phyloP scores from a whole-genome alignment of 805 yeast species.

The Ogataea parapolymorpha region DNA sequence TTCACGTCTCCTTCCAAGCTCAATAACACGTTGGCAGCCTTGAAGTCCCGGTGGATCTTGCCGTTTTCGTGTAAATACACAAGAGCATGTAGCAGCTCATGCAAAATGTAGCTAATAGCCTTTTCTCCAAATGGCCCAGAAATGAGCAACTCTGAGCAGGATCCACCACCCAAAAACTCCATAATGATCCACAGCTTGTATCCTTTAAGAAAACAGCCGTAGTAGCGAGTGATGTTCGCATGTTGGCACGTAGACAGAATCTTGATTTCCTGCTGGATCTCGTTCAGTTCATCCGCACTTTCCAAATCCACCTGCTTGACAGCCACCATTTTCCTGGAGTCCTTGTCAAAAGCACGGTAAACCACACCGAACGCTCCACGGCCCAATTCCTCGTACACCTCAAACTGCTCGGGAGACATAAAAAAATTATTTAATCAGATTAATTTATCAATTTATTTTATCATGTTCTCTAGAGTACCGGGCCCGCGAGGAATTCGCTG shows the following conservation, averaged over 20 bases:
- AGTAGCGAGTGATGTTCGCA: slow-evolving; percentile 60
- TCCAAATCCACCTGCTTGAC: slow-evolving; percentile 71
- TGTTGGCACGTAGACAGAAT: slow-evolving; percentile 65
- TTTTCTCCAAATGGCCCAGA: slow-evolving; percentile 60
- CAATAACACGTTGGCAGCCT: slow-evolving; percentile 84
- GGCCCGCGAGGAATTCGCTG: not conserved
- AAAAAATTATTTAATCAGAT: not conserved
- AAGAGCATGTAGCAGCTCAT: slow-evolving; percentile 57
- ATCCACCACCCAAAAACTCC: slow-evolving; percentile 81
- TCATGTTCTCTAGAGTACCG: not conserved
- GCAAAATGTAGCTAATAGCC: slow-evolving; percentile 49
- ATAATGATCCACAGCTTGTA: slow-evolving; percentile 74
- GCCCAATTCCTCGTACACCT: slow-evolving; percentile 56
- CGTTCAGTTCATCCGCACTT: slow-evolving; percentile 64
- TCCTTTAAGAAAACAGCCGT: slow-evolving; percentile 69
- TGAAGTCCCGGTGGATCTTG: slow-evolving; percentile 88
- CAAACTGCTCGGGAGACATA: slow-evolving; percentile 43
- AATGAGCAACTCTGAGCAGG: slow-evolving; percentile 59
- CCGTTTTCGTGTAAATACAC: slow-evolving; percentile 66
- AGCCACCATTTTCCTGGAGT: slow-evolving; percentile 46
- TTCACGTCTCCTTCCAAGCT: slow-evolving; percentile 73
- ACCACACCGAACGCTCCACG: slow-evolving; percentile 80
- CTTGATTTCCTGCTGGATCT: slow-evolving; percentile 69
- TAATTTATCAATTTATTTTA: not conserved
- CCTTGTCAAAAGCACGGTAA: slow-evolving; percentile 54